Evolutionary conservation across 306 rosid genomes (phyloP).

Genomic region (Fragaria nilgerrensis): DNA sequence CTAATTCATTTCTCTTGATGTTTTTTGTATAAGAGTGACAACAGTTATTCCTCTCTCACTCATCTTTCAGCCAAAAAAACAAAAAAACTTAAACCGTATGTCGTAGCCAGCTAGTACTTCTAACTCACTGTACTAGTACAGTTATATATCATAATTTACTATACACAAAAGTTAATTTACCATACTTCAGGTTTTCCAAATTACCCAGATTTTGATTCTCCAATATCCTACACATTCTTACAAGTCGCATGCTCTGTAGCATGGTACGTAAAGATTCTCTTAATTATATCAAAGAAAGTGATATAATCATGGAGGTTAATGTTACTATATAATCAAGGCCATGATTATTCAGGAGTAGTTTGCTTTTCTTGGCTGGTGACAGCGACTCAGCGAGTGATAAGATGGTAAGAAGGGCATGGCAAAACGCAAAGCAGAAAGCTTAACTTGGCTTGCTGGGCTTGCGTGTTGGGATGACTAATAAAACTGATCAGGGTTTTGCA

Average conservation of each 20-base stretch:
- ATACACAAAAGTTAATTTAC: neutral
- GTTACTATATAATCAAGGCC: neutral
- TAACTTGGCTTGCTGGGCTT: conserved; percentile 5
- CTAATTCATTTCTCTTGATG: no score
- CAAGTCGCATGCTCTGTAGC: neutral
- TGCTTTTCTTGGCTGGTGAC: neutral
- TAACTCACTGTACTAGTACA: neutral
- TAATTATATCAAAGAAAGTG: neutral
- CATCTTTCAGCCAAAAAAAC: no score
- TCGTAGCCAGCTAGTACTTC: neutral
- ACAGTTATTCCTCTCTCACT: no score
- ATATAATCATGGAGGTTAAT: neutral
- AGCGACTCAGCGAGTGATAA: neutral
- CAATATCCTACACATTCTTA: neutral
- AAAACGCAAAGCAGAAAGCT: neutral
- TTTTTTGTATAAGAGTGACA: no score
- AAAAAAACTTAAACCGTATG: no score
- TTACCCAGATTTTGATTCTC: neutral
- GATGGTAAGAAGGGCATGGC: neutral
- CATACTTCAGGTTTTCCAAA: neutral
- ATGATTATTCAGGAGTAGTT: neutral
- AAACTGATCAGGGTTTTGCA: conserved; percentile 12
- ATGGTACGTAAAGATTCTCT: neutral
- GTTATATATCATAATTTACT: neutral
- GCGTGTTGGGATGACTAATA: conserved; percentile 2